A percentile compares a stretch with the other conserved stretches of the same genome.
Conservation (phyloP, 345 rosid species). For the Clausena lansium region DNA sequence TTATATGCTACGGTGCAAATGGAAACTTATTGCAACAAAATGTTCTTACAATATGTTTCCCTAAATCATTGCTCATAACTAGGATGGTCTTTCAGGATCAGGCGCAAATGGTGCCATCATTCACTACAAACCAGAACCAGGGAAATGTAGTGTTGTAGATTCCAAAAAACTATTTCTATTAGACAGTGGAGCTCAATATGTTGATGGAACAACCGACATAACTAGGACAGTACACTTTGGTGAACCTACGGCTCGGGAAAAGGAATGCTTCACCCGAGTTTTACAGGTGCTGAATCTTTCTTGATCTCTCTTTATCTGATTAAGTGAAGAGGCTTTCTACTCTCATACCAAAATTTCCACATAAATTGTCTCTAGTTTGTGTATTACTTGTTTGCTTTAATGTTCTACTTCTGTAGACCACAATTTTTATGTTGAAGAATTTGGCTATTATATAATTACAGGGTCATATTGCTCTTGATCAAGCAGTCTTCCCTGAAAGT, state of each 20-base stretch:
- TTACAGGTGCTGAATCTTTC: conserved; percentile 51
- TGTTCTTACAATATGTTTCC: background rate
- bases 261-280: conserved; percentile 93
- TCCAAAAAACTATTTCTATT: conserved; percentile 69
- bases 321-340: background rate
- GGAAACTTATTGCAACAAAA: background rate
- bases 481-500: conserved; percentile 85
- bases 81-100: conserved; percentile 54
- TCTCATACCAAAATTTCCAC: background rate
- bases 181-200: conserved; percentile 95
- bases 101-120: conserved; percentile 97
- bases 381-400: background rate
- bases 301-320: background rate
- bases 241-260: conserved; percentile 71
- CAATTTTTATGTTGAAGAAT: background rate
- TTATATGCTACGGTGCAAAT: background rate
- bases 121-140: conserved; percentile 88
- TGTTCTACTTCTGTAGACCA: background rate
- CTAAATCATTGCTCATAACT: conserved; percentile 13
- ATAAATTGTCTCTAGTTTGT: background rate
- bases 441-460: conserved; percentile 32
- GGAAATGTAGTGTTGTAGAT: conserved; percentile 76
- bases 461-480: conserved; percentile 99
- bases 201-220: conserved; percentile 95
- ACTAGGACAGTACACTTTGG: conserved; percentile 95